Evolutionary conservation across 495 filamentous ascomycete genomes (phyloP).

Genomic region (Penicillium parvum): DNA sequence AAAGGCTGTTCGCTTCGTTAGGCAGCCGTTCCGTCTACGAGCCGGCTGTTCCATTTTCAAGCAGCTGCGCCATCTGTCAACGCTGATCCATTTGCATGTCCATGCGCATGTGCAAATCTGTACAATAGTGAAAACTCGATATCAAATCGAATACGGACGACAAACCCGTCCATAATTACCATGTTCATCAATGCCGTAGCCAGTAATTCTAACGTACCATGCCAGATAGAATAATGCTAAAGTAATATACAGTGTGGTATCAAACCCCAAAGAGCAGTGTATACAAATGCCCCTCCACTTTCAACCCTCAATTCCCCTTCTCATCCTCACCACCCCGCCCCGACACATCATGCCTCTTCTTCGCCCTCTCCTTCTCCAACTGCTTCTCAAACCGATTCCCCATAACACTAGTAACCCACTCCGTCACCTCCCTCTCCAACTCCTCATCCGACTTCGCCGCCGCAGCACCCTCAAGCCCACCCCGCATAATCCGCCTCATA

Average conservation of each 20-base stretch:
- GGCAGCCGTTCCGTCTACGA: no score
- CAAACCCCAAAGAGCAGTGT: conserved; percentile 17
- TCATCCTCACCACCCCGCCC: no score
- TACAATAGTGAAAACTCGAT: conserved; percentile 8
- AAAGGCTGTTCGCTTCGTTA: no score
- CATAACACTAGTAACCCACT: conserved; percentile 63
- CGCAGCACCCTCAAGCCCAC: conserved; percentile 40
- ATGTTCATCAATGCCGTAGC: conserved; percentile 2
- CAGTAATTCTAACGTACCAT: conserved; percentile 5
- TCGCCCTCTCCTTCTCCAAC: conserved; percentile 32
- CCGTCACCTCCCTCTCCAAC: conserved; percentile 64
- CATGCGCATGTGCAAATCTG: no score
- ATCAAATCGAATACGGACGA: no score
- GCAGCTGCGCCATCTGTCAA: no score
- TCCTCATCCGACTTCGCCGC: conserved; percentile 46
- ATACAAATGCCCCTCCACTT: neutral
- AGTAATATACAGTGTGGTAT: conserved; percentile 23
- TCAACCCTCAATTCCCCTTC: conserved; percentile 10
- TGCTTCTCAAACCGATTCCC: conserved; percentile 48
- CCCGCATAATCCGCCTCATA: conserved; percentile 51
- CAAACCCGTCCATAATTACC: neutral
- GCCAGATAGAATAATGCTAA: neutral
- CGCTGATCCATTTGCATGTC: no score
- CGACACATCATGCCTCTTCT: conserved; percentile 18
- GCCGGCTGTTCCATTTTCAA: no score